These are phyloP conservation scores for Amaranthus hypochondriacus DNA, from an alignment of 148 eudicot genomes.

Conservation along the genomic window DNA sequence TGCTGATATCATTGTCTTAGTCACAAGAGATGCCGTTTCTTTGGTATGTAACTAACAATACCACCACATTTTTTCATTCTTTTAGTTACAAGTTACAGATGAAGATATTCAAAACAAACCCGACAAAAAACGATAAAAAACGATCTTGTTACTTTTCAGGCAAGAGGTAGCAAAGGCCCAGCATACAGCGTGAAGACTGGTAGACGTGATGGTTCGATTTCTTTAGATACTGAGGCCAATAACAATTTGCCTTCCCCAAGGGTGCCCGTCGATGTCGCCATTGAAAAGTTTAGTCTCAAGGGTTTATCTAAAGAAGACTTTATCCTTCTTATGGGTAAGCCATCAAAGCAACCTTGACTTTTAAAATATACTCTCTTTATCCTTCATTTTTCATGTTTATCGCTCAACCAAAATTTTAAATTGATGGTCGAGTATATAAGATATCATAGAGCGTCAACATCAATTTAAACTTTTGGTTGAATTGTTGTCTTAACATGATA, in stretches of 20 bases:
- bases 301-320: background rate
- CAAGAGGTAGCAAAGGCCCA: conserved; percentile 20
- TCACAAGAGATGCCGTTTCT: conserved; percentile 30
- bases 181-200: conserved; percentile 36
- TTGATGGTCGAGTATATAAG: too few relatives aligned
- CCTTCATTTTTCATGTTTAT: too few relatives aligned
- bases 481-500: too few relatives aligned
- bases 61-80: too few relatives aligned
- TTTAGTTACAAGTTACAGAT: too few relatives aligned
- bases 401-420: too few relatives aligned
- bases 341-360: background rate
- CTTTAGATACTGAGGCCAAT: background rate
- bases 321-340: conserved; percentile 17
- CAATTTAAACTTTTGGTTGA: too few relatives aligned
- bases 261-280: background rate
- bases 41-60: conserved; percentile 19
- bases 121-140: too few relatives aligned
- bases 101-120: too few relatives aligned
- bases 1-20: conserved; percentile 37
- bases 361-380: too few relatives aligned
- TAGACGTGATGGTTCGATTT: conserved; percentile 32
- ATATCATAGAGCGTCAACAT: too few relatives aligned
- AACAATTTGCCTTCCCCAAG: conserved; percentile 7
- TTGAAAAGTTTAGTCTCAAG: background rate
- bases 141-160: conserved; percentile 10